Percentiles rank a stretch among this genome's conserved stretches.
Conservation (phyloP, 768 basidiomycete genomes). For the Postia placenta region DNA sequence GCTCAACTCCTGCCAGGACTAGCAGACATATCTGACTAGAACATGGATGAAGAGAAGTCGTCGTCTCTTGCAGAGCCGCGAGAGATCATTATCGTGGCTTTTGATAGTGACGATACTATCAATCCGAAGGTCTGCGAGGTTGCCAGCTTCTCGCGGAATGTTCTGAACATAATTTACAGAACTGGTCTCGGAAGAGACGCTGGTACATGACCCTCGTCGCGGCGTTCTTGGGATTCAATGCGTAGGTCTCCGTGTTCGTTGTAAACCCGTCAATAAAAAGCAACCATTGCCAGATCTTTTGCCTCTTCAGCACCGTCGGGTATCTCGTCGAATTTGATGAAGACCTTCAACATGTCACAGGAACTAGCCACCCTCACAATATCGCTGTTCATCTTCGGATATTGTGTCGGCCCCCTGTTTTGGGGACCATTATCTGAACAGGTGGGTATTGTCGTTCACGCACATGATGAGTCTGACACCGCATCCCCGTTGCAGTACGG, state of each 20-base stretch:
- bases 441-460: constrained; percentile 3
- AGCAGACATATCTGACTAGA: too few relatives aligned
- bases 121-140: constrained; percentile 13
- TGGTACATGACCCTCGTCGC: constrained; percentile 23
- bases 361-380: constrained; percentile 51
- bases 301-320: constrained; percentile 55
- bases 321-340: constrained; percentile 36
- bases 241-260: constrained; percentile 27
- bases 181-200: constrained; percentile 17
- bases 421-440: constrained; percentile 53
- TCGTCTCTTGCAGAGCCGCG: too few relatives aligned
- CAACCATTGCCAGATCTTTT: constrained; percentile 41
- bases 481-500: constrained; percentile 6
- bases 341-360: constrained; percentile 41
- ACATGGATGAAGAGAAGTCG: too few relatives aligned
- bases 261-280: constrained; percentile 19
- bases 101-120: constrained; percentile 16
- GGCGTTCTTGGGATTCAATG: constrained; percentile 21
- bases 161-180: constrained; percentile 3
- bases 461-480: too few relatives aligned
- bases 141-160: neutral
- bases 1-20: too few relatives aligned
- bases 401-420: constrained; percentile 53
- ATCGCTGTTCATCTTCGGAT: constrained; percentile 64
- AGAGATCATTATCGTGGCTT: constrained; percentile 19